Evolutionary conservation across 1,284 basidiomycete genomes (phyloP), one percentile per base, ranked within the genome.

Genomic region (Baeospora myosura): DNA sequence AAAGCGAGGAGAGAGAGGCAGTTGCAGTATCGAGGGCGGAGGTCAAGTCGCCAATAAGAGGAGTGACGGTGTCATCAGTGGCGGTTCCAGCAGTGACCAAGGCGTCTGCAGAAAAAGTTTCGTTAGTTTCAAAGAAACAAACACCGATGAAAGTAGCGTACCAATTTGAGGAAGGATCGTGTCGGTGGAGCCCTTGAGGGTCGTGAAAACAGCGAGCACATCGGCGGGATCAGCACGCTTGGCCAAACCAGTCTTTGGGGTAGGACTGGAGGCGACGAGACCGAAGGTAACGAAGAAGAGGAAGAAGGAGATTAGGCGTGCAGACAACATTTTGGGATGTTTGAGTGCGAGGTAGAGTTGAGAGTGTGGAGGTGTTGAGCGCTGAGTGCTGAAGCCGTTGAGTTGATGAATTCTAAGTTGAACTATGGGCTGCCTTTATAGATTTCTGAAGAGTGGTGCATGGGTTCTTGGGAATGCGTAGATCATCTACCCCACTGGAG

Each of bases 41-140:
- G 10, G 49, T 55, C 38, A 63, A 49, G 24, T 56, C 39, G 31
- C 47, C 48, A 24, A 62, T 41, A 35, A 61, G 55, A 10, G 60
- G 60, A n/a, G 52, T 49, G 17, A 59, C 49, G 12, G 48, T 50
- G 10, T 40, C 52, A 34, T 53, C 49, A 20, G 50, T 52, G 21
- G 53, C 55, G 2, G 32, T 52, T 14, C 51, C 51, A 36, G 42
- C 45, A 4, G 49, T 26, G 10, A 49, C 49, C 18, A 60, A 32
- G 28, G 47, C 37, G 36, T 48, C 58, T 60, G 41, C 12, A 23
- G 14, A n/a, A n/a, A n/a, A n/a, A n/a, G n/a, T n/a, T n/a, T n/a
- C n/a, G n/a, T n/a, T 6, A 3, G 10, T 6, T 22, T 18, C 11
- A 14, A 4, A n/a, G 23, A 17, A 4, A 38, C 5, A 12, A 24